phyloP scores from a whole-genome alignment of 2,329 filamentous ascomycete genomes.

The Nemania sp. region DNA sequence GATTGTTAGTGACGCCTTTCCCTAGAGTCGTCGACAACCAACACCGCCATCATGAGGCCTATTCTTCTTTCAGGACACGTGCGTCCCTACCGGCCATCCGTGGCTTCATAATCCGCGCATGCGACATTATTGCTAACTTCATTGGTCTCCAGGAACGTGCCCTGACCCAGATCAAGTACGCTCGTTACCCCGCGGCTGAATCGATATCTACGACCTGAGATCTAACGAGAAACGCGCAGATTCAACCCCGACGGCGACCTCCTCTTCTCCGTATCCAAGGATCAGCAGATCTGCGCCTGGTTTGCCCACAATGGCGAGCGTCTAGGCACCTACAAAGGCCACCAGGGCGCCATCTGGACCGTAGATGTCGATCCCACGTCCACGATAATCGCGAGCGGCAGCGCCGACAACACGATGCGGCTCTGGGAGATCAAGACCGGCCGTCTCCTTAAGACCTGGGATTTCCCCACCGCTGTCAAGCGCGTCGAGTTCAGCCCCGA shows the following conservation, averaged over 20 bases:
- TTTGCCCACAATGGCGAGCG: slow-evolving; percentile 97
- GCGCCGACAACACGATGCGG: slow-evolving; percentile 96
- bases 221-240: slow-evolving; percentile 46
- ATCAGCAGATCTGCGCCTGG: slow-evolving; percentile 97
- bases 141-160: slow-evolving; percentile 71
- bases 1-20: slow-evolving; percentile 27
- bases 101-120: neutral
- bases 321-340: slow-evolving; percentile 93
- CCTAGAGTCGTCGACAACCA: slow-evolving; percentile 23
- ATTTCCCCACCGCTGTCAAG: slow-evolving; percentile 96
- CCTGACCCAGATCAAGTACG: slow-evolving; percentile 88
- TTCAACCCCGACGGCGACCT: slow-evolving; percentile 96
- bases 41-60: slow-evolving; percentile 78
- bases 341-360: slow-evolving; percentile 98
- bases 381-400: slow-evolving; percentile 89
- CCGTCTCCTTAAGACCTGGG: slow-evolving; percentile 94
- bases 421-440: slow-evolving; percentile 96
- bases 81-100: slow-evolving; percentile 28
- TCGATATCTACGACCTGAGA: too few relatives aligned
- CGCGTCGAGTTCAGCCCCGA: slow-evolving; percentile 97
- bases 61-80: slow-evolving; percentile 94
- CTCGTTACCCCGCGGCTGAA: slow-evolving; percentile 29
- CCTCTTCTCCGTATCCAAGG: slow-evolving; percentile 93
- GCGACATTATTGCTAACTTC: slow-evolving; percentile 22
- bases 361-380: slow-evolving; percentile 94